Base-by-base conservation (phyloP, 73 alveolate species). In the Paramecium bursaria region DNA sequence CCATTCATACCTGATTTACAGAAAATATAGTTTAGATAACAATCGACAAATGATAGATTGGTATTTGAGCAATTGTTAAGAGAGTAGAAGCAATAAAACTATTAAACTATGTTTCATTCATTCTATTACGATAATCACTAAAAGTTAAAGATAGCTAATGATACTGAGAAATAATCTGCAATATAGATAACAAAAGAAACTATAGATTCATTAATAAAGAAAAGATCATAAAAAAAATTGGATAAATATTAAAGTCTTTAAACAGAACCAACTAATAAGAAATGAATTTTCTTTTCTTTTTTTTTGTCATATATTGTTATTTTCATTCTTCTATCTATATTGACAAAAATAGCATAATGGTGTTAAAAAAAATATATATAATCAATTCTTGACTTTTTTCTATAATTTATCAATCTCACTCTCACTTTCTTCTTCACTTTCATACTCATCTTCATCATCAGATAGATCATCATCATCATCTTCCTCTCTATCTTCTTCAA, bases 1-100 rank as follows among this genome's bases (percentile, higher is more conserved):
- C 89, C 89, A 15, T 79, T 49, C 14, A 79, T 53, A 31, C 89
- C 89, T 0, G 76, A 79, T 67, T 44, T 67, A 42, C 5, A 53
- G 14, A 15, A 33, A 14, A 39, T 67, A 67, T 35, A n/a, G 21
- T 67, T 67, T 22, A 67, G 19, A 67, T 67, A 17, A 67, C 53
- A 53, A 0, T 39, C 60, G 2, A 67, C 53, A 21, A 67, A 42
- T 67, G 82, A 67, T 35, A 31, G 60, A 39, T 25, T 33, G 15
- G 19, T 67, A 67, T 67, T 67, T 21, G 82, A 67, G 44, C 23
- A 67, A 42, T 67, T 67, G 44, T 25, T 19, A 19, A 7, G 82
- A 6, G 82, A 67, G 11, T 30, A 67, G 44, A 67, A 42, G 6
- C 22, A 39, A 21, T 4, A 25, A 13, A 33, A 42, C 44, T 25